Evolutionary conservation across 192 early-diverging fungal genomes (phyloP), one percentile per base, ranked within the genome.

Genomic region (Podila clonocystis): DNA sequence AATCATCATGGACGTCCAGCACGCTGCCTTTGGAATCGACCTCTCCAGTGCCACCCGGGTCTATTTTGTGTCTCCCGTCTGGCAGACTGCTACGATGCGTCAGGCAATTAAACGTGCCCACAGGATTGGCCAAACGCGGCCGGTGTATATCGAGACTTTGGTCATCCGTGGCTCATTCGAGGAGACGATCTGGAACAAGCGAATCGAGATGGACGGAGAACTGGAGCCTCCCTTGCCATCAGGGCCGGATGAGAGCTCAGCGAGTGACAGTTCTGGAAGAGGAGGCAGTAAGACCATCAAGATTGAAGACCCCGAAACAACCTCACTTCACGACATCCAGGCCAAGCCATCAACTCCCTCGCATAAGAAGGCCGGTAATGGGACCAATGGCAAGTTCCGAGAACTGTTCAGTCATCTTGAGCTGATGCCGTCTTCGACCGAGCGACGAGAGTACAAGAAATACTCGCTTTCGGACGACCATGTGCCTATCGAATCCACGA

Each of bases 71-170:
- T 92, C 90, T 15, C 93, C 92, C 0, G 90, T 95, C 20, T 93
- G 91, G 93, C 83, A 91, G 63, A 74, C 86, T 1, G 93, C 89
- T 0, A 89, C 88, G 60, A 91, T 93, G 74, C 87, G 89, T 28
- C 95, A 96, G 66, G 95, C 94, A 1, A 91, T 96, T 72, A 95
- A 94, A 71, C 89, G 95, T 8, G 95, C 95, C 1, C 94, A 95
- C 67, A 84, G 95, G 38, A 88, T 96, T 22, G 94, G 95, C 9
- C 93, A 93, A 67, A 86, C 57, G 0, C 68, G 82, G 12, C 85
- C 87, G 9, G 89, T 93, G 0, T 84, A 84, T 83, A 87, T 92
- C 4, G 90, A 90, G 50, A 90, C 88, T 0, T 62, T 93, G 28
- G 85, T 89, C 0, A 87, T 91, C 67, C 50, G 73, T 0, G 76